A percentile compares a stretch with the other conserved stretches of the same genome.
phyloP scores from a whole-genome alignment of 2,329 filamentous ascomycete genomes.

The Epichloe bromicola region DNA sequence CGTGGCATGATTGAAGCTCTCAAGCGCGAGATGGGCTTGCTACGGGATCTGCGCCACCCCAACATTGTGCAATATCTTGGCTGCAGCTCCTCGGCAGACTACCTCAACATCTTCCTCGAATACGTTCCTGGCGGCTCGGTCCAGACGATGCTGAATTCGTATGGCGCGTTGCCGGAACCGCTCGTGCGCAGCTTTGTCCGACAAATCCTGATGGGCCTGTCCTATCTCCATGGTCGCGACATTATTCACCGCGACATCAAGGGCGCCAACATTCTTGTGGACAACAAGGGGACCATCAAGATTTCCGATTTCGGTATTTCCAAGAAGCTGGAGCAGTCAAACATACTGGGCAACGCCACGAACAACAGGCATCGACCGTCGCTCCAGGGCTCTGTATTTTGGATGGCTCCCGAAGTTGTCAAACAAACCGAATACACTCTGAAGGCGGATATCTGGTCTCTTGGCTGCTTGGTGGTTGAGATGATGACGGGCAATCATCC shows the following conservation, averaged over 20 bases:
- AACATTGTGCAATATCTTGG: conserved; percentile 98
- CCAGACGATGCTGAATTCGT: conserved; percentile 96
- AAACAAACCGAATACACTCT: conserved; percentile 96
- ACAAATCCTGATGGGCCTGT: conserved; percentile 84
- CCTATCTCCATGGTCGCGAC: conserved; percentile 84
- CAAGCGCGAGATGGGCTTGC: conserved; percentile 88
- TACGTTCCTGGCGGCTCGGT: conserved; percentile 97
- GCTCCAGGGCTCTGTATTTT: conserved; percentile 93
- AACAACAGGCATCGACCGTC: conserved; percentile 62
- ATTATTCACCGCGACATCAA: conserved; percentile 99
- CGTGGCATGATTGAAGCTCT: conserved; percentile 96
- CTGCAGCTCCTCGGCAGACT: conserved; percentile 78
- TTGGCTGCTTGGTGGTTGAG: conserved; percentile 92
- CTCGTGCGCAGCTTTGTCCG: conserved; percentile 93
- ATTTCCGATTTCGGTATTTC: conserved; percentile 99
- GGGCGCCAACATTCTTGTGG: conserved; percentile 94
- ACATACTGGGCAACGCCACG: conserved; percentile 57
- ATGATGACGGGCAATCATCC: conserved; percentile 98
- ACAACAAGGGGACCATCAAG: conserved; percentile 98
- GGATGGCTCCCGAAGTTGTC: conserved; percentile 99
- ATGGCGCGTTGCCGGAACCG: conserved; percentile 85
- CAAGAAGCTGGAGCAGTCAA: conserved; percentile 90
- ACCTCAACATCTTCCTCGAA: conserved; percentile 98
- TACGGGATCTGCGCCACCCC: conserved; percentile 85
- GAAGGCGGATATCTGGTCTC: conserved; percentile 97